Base-by-base conservation (phyloP, 352 stramenopile genomes). In the Globisporangium takayamanum region DNA sequence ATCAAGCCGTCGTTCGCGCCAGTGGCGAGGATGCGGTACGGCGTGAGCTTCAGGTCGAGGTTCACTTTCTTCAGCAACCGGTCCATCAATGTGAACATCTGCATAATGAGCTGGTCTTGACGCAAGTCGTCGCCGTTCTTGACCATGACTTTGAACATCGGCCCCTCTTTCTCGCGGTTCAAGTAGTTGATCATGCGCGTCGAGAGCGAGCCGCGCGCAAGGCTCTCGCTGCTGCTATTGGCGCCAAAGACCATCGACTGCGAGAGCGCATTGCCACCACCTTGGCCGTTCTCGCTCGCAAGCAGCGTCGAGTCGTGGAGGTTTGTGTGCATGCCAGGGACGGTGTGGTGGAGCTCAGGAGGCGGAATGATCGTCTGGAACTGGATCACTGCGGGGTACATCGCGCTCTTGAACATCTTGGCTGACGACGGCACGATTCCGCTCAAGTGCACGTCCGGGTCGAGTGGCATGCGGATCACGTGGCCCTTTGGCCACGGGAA, bases 61-160 rank as follows among this genome's bases (percentile, higher is more conserved):
- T 98, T 99, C 20, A 98, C 96, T 45, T 98, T 94, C 76, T 99
- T 99, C 41, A 99, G 77, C 36, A 99, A 71, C 7, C 95, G 84
- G 69, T 99, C 97, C 96, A 99, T 99, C 30, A 99, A 76, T 54
- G 97, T 96, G 58, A 99, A 98, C 91, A 99, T 98, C 80, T 99
- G 98, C 69, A 99, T 99, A 54, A 99, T 97, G 53, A 99, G 80
- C 74, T 99, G 97, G 76, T 99, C 98, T 78, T 99, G 98, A 8
- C 97, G 84, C 49, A 99, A 70, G 76, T 99, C 98, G 76, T 99
- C 98, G 30, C 98, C 98, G 52, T 97, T 98, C 79, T 99, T 99
- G 53, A 99, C 96, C 78, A 99, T 99, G 28, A 99, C 95, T 69
- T 97, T 97, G 80, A 97, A 98, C 63, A 87, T 78, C 2, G 86